Conservation (phyloP, 1,284 basidiomycete species). For the Tilletia horrida region DNA sequence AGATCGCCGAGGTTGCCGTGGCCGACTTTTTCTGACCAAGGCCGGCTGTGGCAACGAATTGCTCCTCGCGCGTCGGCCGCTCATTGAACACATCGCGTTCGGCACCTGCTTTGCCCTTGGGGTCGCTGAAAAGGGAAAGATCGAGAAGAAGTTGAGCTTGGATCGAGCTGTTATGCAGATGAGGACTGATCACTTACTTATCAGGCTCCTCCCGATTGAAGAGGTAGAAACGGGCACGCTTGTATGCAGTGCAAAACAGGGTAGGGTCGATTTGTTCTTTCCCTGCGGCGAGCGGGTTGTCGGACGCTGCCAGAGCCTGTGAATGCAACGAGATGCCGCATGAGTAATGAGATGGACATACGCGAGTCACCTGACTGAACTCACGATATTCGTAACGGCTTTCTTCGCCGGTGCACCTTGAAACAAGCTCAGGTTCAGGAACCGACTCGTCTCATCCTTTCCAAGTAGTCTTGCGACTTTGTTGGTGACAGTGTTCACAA, state of each 20-base stretch:
- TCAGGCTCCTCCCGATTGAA: constrained; percentile 90
- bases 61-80: constrained; percentile 91
- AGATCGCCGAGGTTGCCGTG: constrained; percentile 62
- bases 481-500: constrained; percentile 90
- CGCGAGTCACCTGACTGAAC: constrained; percentile 43
- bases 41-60: constrained; percentile 74
- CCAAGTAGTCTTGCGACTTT: constrained; percentile 84
- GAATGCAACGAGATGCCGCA: background rate
- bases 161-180: background rate
- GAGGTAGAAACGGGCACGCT: constrained; percentile 91
- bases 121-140: constrained; percentile 62
- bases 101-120: constrained; percentile 60
- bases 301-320: constrained; percentile 87
- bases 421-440: constrained; percentile 82
- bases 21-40: constrained; percentile 58
- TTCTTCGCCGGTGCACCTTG: constrained; percentile 90
- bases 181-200: constrained; percentile 60
- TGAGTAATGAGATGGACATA: background rate
- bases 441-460: constrained; percentile 89
- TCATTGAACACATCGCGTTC: constrained; percentile 99
- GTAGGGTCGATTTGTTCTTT: constrained; percentile 76
- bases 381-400: constrained; percentile 72
- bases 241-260: constrained; percentile 87
- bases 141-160: background rate
- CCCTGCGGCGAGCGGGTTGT: constrained; percentile 80